Conservation (phyloP, 352 stramenopile species). For the Globisporangium cederbergense region DNA sequence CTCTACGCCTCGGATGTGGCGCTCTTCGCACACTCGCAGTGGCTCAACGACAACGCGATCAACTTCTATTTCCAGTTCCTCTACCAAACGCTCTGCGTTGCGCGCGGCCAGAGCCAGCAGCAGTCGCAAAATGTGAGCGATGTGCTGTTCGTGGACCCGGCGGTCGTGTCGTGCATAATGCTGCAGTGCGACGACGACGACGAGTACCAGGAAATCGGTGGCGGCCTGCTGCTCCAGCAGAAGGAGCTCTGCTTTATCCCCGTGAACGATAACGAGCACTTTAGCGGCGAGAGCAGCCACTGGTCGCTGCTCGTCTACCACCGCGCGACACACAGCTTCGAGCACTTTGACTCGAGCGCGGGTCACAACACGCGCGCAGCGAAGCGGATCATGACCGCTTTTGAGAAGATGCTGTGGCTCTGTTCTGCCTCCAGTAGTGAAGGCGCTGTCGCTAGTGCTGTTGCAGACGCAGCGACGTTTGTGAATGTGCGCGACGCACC, state of each 20-base stretch:
- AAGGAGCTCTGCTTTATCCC: constrained; percentile 58
- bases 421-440: background rate
- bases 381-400: constrained; percentile 31
- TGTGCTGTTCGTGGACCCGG: constrained; percentile 71
- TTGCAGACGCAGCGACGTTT: constrained; percentile 10
- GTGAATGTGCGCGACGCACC: constrained; percentile 35
- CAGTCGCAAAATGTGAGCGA: constrained; percentile 7
- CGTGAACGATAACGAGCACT: constrained; percentile 63
- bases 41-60: constrained; percentile 83
- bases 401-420: constrained; percentile 38
- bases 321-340: constrained; percentile 24
- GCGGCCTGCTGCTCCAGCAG: constrained; percentile 30
- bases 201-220: constrained; percentile 61
- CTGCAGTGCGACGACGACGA: constrained; percentile 82
- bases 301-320: constrained; percentile 73
- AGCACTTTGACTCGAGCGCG: constrained; percentile 75
- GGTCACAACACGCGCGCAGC: constrained; percentile 54
- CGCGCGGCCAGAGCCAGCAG: background rate
- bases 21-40: constrained; percentile 55
- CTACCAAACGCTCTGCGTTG: constrained; percentile 35
- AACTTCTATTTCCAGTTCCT: constrained; percentile 84
- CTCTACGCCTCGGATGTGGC: constrained; percentile 76
- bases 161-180: constrained; percentile 76
- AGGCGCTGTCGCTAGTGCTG: background rate
- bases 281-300: constrained; percentile 57